Conservation (phyloP, 2,329 filamentous ascomycete species). For the Penicillium fuscoglaucum region DNA sequence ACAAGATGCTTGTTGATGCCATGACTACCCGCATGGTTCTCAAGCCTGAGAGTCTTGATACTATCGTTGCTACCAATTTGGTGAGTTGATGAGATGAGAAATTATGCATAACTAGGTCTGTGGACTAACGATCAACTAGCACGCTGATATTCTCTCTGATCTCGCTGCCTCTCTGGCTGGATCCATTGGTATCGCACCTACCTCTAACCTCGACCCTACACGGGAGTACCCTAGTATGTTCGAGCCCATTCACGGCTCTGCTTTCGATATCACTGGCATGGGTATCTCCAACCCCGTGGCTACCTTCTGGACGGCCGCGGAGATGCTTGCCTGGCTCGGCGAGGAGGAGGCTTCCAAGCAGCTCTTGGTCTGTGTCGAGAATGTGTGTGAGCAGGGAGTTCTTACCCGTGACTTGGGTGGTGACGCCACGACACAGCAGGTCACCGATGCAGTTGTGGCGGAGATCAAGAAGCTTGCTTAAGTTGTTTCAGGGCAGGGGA, state of each 20-base stretch:
- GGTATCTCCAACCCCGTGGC: conserved; percentile 63
- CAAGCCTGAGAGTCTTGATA: conserved; percentile 60
- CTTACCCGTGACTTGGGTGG: conserved; percentile 63
- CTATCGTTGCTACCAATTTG: conserved; percentile 64
- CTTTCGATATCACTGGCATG: conserved; percentile 64
- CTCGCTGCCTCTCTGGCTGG: conserved; percentile 69
- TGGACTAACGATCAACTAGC: conserved; percentile 32
- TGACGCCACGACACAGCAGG: conserved; percentile 55
- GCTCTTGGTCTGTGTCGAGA: conserved; percentile 62
- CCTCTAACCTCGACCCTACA: conserved; percentile 66
- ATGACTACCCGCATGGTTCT: conserved; percentile 66
- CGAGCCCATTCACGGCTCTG: conserved; percentile 64
- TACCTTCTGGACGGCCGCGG: conserved; percentile 69
- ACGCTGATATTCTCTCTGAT: conserved; percentile 69
- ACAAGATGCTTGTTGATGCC: conserved; percentile 68
- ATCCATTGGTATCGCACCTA: conserved; percentile 71
- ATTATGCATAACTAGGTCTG: background rate
- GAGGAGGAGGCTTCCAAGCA: conserved; percentile 57
- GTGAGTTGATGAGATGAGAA: conserved; percentile 20
- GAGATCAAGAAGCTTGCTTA: conserved; percentile 51
- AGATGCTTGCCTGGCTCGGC: conserved; percentile 67
- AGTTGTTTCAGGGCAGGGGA: background rate
- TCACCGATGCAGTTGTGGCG: conserved; percentile 58
- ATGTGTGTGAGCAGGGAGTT: conserved; percentile 57
- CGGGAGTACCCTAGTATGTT: conserved; percentile 62